Percentiles rank a stretch among this genome's conserved stretches.
Evolutionary conservation across 345 rosid genomes (phyloP).

Genomic region (Fremontodendron californicum): DNA sequence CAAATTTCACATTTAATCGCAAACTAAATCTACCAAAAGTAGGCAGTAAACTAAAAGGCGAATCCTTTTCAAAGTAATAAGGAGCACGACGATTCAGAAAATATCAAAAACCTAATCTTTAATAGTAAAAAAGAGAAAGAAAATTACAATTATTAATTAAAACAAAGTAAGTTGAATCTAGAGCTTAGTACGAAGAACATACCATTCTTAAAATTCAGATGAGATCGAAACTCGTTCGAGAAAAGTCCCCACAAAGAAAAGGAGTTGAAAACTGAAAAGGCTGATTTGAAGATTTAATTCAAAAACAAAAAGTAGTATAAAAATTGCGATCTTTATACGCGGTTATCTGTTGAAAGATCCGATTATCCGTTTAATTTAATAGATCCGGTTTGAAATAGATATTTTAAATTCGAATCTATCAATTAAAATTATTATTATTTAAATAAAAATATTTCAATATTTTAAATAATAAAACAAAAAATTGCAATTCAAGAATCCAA

Average conservation of each 20-base stretch:
- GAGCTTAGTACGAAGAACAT: background rate
- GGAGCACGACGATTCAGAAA: background rate
- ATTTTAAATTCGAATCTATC: too few relatives aligned
- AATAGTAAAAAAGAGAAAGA: background rate
- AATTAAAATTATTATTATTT: too few relatives aligned
- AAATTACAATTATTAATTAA: background rate
- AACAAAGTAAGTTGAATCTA: background rate
- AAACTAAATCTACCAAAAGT: background rate
- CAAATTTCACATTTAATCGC: background rate
- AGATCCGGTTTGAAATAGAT: too few relatives aligned
- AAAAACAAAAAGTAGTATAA: background rate
- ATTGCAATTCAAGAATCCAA: too few relatives aligned
- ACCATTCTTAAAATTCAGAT: conserved; percentile 19
- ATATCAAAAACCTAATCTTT: background rate
- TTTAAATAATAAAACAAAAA: too few relatives aligned
- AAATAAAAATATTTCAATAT: too few relatives aligned
- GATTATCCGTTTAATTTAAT: too few relatives aligned
- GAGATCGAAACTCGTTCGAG: conserved; percentile 8
- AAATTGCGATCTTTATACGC: background rate
- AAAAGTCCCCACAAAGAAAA: background rate
- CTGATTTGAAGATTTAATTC: background rate
- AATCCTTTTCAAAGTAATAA: background rate
- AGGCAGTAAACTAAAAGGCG: background rate
- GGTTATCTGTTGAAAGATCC: too few relatives aligned
- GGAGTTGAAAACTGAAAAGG: background rate